Evolutionary conservation across 495 filamentous ascomycete species (phyloP), one percentile per base, ranked within the genome.

Genomic region (Aspergillus mulundensis): DNA sequence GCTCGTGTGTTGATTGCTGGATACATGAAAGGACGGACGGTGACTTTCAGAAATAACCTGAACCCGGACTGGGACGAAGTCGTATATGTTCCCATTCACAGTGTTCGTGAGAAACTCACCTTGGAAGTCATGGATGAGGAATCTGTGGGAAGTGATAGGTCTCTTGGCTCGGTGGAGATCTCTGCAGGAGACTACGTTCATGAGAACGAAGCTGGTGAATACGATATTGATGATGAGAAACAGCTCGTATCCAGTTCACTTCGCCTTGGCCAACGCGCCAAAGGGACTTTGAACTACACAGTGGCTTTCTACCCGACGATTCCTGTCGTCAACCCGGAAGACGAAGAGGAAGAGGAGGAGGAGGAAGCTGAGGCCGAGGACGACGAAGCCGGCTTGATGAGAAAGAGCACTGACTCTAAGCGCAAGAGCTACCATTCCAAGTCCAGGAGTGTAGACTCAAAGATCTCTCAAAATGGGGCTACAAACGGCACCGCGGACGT

Each of bases 41-140:
- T 99, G 44, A 97, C 94, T 1, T 96, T 93, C 73, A 85, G 91
- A 63, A 99, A 93, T 67, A 96, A 96, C 63, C 84, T 99, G 18
- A 89, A 96, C 62, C 94, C 94, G 2, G 86, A 95, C 30, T 99
- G 88, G 88, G 91, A 99, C 63, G 95, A 99, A 69, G 83, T 97
- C 12, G 80, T 95, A 42, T 99, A 99, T 69, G 81, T 99, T 0
- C 93, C 95, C 0, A 81, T 99, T 53, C 95, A 97, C 69, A 88
- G 85, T 11, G 52, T 78, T n/a, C 85, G 87, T 30, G 95, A 97
- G 68, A 92, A 86, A 60, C 68, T 99, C 18, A 82, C 82, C 0
- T 71, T 99, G 14, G 94, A 98, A 69, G 90, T 97, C 57, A 97
- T 99, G 94, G 94, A 99, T 61, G 82, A 91, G 50, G 94, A 99